A percentile compares a stretch with the other conserved stretches of the same genome.
Conservation (phyloP, 2,329 filamentous ascomycete species). For the Alternaria solani region DNA sequence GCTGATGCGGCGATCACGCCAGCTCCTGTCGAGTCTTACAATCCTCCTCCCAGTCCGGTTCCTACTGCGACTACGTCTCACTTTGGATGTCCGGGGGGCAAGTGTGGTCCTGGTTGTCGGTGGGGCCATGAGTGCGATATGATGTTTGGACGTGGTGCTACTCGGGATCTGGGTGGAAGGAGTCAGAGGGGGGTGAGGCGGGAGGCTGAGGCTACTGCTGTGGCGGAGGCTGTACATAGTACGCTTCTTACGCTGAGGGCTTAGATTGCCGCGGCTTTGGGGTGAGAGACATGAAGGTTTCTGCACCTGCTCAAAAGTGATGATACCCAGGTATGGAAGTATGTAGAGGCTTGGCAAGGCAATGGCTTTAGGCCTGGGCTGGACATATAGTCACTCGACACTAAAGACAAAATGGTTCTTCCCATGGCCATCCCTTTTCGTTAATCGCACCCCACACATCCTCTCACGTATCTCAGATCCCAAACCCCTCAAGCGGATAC, state of each 20-base stretch:
- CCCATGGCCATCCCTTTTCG: neutral
- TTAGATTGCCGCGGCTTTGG: neutral
- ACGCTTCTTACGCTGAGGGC: neutral
- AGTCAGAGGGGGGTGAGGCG: neutral
- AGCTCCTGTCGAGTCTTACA: too few relatives aligned
- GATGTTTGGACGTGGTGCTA: neutral
- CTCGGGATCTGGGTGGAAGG: neutral
- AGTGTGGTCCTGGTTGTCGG: neutral
- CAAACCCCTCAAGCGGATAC: constrained; percentile 36
- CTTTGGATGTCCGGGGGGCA: neutral
- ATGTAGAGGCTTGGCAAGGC: neutral
- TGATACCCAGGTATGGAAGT: neutral
- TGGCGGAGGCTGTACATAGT: neutral
- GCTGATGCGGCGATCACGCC: neutral
- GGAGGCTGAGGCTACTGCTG: neutral
- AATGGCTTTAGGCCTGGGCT: neutral
- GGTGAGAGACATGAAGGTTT: neutral
- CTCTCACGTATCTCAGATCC: neutral
- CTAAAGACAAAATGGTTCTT: neutral
- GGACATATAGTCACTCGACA: neutral
- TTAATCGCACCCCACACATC: neutral
- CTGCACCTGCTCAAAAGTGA: neutral
- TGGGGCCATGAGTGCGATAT: neutral
- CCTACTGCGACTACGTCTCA: neutral
- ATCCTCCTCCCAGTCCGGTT: too few relatives aligned